A percentile compares a stretch with the other conserved stretches of the same genome.
These are phyloP conservation scores for Trypanosoma congolense DNA, from an alignment of 208 protist genomes.

Conservation along the genomic window DNA sequence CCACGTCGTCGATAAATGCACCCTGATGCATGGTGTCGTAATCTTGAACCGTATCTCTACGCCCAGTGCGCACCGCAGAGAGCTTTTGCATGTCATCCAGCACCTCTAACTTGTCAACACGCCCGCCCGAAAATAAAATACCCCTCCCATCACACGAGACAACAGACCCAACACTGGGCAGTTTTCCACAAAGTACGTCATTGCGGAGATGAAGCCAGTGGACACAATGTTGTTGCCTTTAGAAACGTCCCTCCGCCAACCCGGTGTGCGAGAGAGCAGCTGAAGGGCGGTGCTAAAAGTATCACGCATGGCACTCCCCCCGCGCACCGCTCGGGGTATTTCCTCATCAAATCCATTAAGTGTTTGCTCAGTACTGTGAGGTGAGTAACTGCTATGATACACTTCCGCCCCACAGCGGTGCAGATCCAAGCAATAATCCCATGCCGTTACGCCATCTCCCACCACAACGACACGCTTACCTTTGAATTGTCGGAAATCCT, in stretches of 20 bases:
- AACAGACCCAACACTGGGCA: constrained; percentile 39
- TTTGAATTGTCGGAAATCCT: constrained; percentile 77
- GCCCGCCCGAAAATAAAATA: constrained; percentile 38
- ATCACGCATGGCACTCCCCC: constrained; percentile 21
- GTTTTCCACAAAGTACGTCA: constrained; percentile 19
- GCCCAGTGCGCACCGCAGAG: constrained; percentile 1
- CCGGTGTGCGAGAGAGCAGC: constrained; percentile 32
- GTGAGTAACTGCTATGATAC: constrained; percentile 44
- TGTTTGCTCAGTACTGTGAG: neutral
- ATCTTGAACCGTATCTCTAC: neutral
- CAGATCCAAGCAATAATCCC: constrained; percentile 76
- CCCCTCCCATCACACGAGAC: constrained; percentile 37
- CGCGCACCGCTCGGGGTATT: neutral
- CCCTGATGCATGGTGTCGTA: constrained; percentile 8
- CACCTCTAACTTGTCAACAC: constrained; percentile 20
- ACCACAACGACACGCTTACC: constrained; percentile 74
- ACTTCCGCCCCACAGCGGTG: constrained; percentile 62
- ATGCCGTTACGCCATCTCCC: constrained; percentile 76
- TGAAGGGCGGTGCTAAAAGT: constrained; percentile 24
- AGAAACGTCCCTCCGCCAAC: constrained; percentile 44
- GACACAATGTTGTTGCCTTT: constrained; percentile 43
- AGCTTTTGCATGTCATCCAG: constrained; percentile 29
- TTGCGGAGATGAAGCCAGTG: constrained; percentile 51
- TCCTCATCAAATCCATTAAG: neutral
- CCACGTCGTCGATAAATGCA: constrained; percentile 64